Evolutionary conservation across 139 green algal species (phyloP).

Genomic region (Deuterostichococcus epilithicus): DNA sequence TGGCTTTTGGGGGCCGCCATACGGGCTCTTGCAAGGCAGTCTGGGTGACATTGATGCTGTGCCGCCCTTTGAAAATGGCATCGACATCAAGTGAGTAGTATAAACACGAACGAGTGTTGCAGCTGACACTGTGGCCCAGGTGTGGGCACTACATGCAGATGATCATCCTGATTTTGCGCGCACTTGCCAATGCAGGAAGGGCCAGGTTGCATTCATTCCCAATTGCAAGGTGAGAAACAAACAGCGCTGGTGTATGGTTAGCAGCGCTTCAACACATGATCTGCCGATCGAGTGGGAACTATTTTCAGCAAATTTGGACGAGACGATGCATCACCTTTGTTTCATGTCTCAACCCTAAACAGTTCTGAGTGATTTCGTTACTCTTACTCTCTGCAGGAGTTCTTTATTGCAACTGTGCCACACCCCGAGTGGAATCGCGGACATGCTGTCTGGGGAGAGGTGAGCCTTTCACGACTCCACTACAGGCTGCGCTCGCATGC

Average conservation of each 20-base stretch:
- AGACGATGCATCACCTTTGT: too few relatives aligned
- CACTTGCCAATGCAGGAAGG: too few relatives aligned
- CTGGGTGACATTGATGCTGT: constrained; percentile 4
- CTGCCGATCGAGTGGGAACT: too few relatives aligned
- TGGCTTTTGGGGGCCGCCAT: constrained; percentile 32
- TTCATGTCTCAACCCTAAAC: too few relatives aligned
- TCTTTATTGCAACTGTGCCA: constrained; percentile 45
- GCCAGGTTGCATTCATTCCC: too few relatives aligned
- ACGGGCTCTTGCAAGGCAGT: constrained; percentile 44
- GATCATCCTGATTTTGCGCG: too few relatives aligned
- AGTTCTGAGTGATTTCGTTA: too few relatives aligned
- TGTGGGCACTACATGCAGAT: background rate
- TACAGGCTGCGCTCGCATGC: too few relatives aligned
- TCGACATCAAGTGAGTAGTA: constrained; percentile 12
- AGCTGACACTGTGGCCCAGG: background rate
- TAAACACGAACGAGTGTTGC: background rate
- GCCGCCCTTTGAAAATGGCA: constrained; percentile 4
- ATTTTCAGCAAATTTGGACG: too few relatives aligned
- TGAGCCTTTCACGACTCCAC: background rate
- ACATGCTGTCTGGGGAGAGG: constrained; percentile 36
- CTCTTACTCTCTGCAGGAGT: constrained; percentile 22
- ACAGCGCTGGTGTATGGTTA: too few relatives aligned
- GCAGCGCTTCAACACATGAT: too few relatives aligned
- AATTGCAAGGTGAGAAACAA: too few relatives aligned
- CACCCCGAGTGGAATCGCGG: constrained; percentile 41